Base-by-base conservation (phyloP, 2,329 filamentous ascomycete genomes). In the Microdochium nivale region DNA sequence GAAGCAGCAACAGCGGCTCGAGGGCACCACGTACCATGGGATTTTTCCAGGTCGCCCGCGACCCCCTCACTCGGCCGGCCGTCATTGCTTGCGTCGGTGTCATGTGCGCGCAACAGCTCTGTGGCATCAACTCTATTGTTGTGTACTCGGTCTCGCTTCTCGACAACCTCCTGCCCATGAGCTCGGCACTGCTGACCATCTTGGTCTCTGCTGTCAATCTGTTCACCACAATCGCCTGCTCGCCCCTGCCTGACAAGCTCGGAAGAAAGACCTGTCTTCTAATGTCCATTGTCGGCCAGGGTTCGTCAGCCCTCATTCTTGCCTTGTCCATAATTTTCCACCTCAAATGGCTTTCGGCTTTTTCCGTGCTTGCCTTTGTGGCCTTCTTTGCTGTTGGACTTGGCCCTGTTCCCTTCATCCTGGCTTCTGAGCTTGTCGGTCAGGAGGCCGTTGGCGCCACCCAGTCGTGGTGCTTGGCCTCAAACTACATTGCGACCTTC, bases 131-230 rank as follows among this genome's bases (percentile, higher is more conserved):
- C 78, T 92, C 87, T 53, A 92, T 97, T 63, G 87, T 97, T 70
- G 96, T 99, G 91, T 99, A 99, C 69, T 95, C 91, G 2, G 94
- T 97, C 5, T 90, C 88, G 1, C 82, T 99, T 1, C 79, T 99
- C 14, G 83, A 87, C 30, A 83, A 84, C 56, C 79, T 97, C 1
- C 79, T 99, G 0, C 87, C 89, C 3, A 81, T 90, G 47, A 90
- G 84, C 55, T 92, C 91, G 0, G 86, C 87, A 0, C 72, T 95
- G 1, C 78, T 99, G 50, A 95, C 92, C 51, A 92, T 97, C 54
- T 71, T 88, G 51, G 90, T 97, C 53, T 96, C 90, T 0, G 78
- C 83, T 13, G 80, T 96, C 64, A 97, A 97, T 69, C 81, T 99
- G 33, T 61, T 89, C 60, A 88, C 88, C 49, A 97, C 94, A 0